phyloP scores from a whole-genome alignment of 208 protist species.

The Leishmania guyanensis region DNA sequence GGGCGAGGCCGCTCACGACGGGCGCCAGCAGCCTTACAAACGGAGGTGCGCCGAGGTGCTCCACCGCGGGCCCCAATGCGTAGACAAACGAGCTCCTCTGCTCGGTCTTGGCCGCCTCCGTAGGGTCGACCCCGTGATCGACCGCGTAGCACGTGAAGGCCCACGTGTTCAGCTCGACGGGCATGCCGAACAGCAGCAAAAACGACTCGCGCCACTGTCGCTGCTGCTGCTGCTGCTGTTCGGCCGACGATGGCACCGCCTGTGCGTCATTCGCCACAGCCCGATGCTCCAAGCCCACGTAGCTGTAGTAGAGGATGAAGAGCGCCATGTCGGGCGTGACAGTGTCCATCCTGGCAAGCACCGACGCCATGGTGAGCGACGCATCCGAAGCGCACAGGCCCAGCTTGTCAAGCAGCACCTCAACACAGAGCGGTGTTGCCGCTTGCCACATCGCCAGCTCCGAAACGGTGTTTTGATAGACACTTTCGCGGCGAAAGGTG shows the following conservation, averaged over 20 bases:
- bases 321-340: conserved; percentile 49
- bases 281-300: conserved; percentile 13
- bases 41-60: conserved; percentile 45
- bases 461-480: conserved; percentile 25
- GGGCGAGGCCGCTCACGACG: conserved; percentile 56
- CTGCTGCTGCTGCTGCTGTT: conserved; percentile 22
- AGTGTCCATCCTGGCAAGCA: conserved; percentile 34
- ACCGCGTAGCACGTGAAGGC: conserved; percentile 58
- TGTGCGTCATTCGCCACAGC: background rate
- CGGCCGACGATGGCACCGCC: background rate
- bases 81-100: conserved; percentile 8
- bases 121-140: conserved; percentile 51
- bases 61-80: conserved; percentile 24
- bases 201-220: conserved; percentile 49
- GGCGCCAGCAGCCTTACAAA: conserved; percentile 44
- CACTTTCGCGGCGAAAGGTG: conserved; percentile 27
- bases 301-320: conserved; percentile 66
- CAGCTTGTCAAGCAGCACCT: conserved; percentile 46
- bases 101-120: conserved; percentile 2
- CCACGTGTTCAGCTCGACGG: conserved; percentile 42
- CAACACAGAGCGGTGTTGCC: conserved; percentile 50
- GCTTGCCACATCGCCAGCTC: conserved; percentile 40
- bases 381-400: conserved; percentile 31
- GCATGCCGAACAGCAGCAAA: conserved; percentile 46
- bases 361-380: conserved; percentile 29